A percentile compares a stretch with the other conserved stretches of the same genome.
phyloP scores from a whole-genome alignment of 2,329 filamentous ascomycete genomes.

The Paracoccidioides lutzii region DNA sequence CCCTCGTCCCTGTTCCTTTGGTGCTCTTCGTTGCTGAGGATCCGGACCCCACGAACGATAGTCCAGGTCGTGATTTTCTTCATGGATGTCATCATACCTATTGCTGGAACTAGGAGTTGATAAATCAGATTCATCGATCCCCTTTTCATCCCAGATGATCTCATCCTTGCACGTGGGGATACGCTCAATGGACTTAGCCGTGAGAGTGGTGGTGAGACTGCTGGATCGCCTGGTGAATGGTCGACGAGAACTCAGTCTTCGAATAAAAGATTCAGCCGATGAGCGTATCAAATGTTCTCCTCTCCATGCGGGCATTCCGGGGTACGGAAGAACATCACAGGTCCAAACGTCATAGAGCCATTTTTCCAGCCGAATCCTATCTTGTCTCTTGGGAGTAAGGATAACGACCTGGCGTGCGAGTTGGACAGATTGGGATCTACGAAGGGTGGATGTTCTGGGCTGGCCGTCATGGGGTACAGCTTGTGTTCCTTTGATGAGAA shows the following conservation, averaged over 20 bases:
- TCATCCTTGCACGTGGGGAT: slow-evolving; percentile 5
- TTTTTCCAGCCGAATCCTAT: slow-evolving; percentile 64
- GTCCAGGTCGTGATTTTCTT: background rate
- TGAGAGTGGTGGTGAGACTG: slow-evolving; percentile 33
- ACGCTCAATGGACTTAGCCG: slow-evolving; percentile 8
- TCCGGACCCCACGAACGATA: background rate
- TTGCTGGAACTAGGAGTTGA: background rate
- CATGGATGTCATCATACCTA: background rate
- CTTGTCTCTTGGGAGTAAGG: slow-evolving; percentile 59
- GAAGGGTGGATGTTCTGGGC: slow-evolving; percentile 4
- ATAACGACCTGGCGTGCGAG: slow-evolving; percentile 57
- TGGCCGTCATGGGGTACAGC: slow-evolving; percentile 7
- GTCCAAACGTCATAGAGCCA: slow-evolving; percentile 72
- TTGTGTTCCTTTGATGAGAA: slow-evolving; percentile 12
- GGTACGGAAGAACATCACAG: slow-evolving; percentile 64
- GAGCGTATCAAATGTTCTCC: slow-evolving; percentile 61
- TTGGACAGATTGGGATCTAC: slow-evolving; percentile 48
- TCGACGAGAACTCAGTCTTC: slow-evolving; percentile 69
- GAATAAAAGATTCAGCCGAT: slow-evolving; percentile 76
- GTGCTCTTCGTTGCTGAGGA: background rate
- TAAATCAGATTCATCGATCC: background rate
- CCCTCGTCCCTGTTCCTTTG: background rate
- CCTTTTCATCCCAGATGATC: slow-evolving; percentile 2
- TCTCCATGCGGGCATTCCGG: slow-evolving; percentile 58
- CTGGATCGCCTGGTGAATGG: slow-evolving; percentile 61